phyloP scores from a whole-genome alignment of 73 alveolate genomes.

The Durusdinium trenchii region DNA sequence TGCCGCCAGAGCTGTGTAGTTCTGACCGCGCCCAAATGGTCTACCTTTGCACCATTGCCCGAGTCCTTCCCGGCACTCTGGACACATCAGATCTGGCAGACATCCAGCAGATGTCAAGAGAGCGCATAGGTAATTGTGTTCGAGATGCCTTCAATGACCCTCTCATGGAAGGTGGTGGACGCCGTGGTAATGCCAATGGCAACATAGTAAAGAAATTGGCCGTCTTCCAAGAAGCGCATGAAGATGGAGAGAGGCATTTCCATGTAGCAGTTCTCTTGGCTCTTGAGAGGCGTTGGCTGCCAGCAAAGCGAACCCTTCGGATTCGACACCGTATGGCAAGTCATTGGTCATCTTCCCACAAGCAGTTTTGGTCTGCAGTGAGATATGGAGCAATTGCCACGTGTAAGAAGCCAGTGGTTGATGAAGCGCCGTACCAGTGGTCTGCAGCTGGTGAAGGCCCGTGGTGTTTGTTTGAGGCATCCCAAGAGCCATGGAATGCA shows the following conservation, averaged over 20 bases:
- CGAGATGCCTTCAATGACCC: conserved; percentile 21
- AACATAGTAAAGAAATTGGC: not conserved
- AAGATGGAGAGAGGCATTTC: conserved; percentile 28
- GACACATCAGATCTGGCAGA: too few relatives aligned
- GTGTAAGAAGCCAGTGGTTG: conserved; percentile 12
- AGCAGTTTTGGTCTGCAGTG: conserved; percentile 25
- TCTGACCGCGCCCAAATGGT: too few relatives aligned
- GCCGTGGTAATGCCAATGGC: not conserved
- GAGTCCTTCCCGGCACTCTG: too few relatives aligned
- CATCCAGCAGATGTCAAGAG: too few relatives aligned
- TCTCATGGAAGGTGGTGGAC: not conserved
- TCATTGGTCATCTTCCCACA: not conserved
- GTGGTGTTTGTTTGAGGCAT: not conserved
- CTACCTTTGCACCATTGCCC: too few relatives aligned
- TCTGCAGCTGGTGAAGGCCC: not conserved
- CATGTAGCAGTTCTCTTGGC: not conserved
- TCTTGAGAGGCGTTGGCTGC: not conserved
- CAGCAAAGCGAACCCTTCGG: not conserved
- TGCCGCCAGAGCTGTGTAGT: too few relatives aligned
- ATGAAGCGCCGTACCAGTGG: not conserved
- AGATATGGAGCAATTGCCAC: conserved; percentile 2
- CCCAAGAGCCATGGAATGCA: conserved; percentile 44
- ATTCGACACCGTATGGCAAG: not conserved
- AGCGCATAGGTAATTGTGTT: too few relatives aligned
- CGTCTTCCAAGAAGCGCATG: conserved; percentile 11